These are phyloP conservation scores for Myochromella boudieri DNA, from an alignment of 768 basidiomycete species.

Conservation along the genomic window DNA sequence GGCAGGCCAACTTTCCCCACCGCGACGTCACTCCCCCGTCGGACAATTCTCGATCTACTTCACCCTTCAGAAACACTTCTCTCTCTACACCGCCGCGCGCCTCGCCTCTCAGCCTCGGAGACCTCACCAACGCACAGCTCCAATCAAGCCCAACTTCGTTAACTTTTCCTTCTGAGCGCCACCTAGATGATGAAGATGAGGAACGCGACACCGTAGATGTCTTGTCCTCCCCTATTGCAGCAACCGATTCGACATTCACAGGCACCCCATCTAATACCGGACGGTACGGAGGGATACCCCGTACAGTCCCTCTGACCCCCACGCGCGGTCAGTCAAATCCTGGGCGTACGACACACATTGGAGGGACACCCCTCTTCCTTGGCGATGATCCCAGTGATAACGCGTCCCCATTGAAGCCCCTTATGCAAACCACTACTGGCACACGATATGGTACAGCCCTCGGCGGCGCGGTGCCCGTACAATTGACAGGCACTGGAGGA, in stretches of 20 bases:
- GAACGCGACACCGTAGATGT: slow-evolving; percentile 18
- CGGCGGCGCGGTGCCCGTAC: slow-evolving; percentile 28
- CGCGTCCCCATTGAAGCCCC: slow-evolving; percentile 15
- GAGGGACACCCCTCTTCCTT: background rate
- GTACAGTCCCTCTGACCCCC: slow-evolving; percentile 52
- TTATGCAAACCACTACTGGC: slow-evolving; percentile 50
- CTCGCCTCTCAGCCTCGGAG: slow-evolving; percentile 26
- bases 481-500: slow-evolving; percentile 35
- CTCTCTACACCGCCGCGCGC: slow-evolving; percentile 26
- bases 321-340: too few species aligned
- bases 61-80: slow-evolving; percentile 21
- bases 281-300: slow-evolving; percentile 49
- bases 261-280: slow-evolving; percentile 41
- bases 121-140: slow-evolving; percentile 23
- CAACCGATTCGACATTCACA: background rate
- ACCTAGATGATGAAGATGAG: slow-evolving; percentile 5
- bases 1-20: slow-evolving; percentile 68
- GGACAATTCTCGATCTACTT: slow-evolving; percentile 13
- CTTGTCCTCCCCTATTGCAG: background rate
- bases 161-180: slow-evolving; percentile 21
- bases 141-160: slow-evolving; percentile 33
- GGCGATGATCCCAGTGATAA: slow-evolving; percentile 11
- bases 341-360: too few species aligned
- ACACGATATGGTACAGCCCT: slow-evolving; percentile 66
- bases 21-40: slow-evolving; percentile 32